Evolutionary conservation across 1,284 basidiomycete genomes (phyloP).

Genomic region (Schizopora paradoxa): DNA sequence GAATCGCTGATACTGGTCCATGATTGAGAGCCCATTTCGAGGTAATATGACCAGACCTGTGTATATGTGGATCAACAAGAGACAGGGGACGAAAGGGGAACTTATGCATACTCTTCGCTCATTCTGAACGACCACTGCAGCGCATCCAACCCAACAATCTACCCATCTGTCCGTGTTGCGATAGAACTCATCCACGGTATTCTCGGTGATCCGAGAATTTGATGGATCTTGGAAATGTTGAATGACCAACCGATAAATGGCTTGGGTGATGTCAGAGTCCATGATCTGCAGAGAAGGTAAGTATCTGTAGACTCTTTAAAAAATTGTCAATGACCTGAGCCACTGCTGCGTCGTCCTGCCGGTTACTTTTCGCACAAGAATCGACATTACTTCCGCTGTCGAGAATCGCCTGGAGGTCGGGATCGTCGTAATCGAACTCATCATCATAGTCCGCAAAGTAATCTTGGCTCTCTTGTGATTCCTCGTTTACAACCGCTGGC

Average conservation of each 20-base stretch:
- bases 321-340: slow-evolving; percentile 32
- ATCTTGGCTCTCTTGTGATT: slow-evolving; percentile 75
- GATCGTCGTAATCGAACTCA: slow-evolving; percentile 55
- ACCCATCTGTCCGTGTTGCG: slow-evolving; percentile 50
- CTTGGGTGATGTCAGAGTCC: slow-evolving; percentile 47
- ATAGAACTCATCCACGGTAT: slow-evolving; percentile 27
- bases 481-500: slow-evolving; percentile 28
- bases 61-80: neutral
- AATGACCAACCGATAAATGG: slow-evolving; percentile 59
- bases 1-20: slow-evolving; percentile 56
- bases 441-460: too few species aligned
- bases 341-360: slow-evolving; percentile 39
- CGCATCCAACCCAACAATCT: slow-evolving; percentile 77
- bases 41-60: slow-evolving; percentile 63
- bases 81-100: slow-evolving; percentile 15
- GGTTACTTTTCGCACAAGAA: slow-evolving; percentile 27
- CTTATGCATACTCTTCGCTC: slow-evolving; percentile 39
- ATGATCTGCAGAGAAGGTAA: slow-evolving; percentile 40
- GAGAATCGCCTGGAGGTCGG: slow-evolving; percentile 48
- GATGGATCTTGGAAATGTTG: slow-evolving; percentile 39
- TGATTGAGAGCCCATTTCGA: slow-evolving; percentile 52
- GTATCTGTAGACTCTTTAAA: neutral
- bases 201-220: slow-evolving; percentile 21
- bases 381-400: slow-evolving; percentile 32
- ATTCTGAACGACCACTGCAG: slow-evolving; percentile 60